Evolutionary conservation across 352 stramenopile genomes (phyloP), one percentile per base, ranked within the genome.

Genomic region (Globisporangium alternatum): DNA sequence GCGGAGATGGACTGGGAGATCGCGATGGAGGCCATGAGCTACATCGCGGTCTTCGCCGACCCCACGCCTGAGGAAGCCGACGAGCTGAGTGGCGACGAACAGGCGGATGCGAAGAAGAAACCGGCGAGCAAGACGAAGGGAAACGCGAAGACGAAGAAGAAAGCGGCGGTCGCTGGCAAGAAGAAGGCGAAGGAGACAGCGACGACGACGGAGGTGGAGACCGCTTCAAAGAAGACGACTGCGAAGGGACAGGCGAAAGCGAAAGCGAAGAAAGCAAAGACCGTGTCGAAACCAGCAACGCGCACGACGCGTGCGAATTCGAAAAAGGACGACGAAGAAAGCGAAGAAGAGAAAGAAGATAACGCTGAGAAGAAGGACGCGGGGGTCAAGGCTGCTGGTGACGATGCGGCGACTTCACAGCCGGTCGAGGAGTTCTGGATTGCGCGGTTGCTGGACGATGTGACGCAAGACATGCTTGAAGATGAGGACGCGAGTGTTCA

Each of bases 401-500:
- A 52, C 25, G 43, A 45, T 21, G 37, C 30, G 12, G 5, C 37
- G 39, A 48, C 54, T 17, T 10, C 31, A 1, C 33, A 60, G 21
- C 22, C 54, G 7, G 25, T 15, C 10, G 75, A 88, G 41, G 63
- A 72, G 62, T 93, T 90, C 52, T 93, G 80, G 79, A 62, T 93
- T 39, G 85, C 81, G 0, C 71, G 90, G 68, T 68, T 93, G 63
- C 77, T 77, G 47, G 85, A 91, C 68, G 85, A 93, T 64, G 81
- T 91, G 59, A 91, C 82, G 25, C 76, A 86, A 57, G 73, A 84
- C 56, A 93, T 93, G 85, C 60, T 91, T 15, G 69, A 74, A 6
- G 60, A 69, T 21, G 78, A 74, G 15, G 69, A 86, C 51, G 75
- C 69, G 0, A 59, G 58, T 21, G 83, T 93, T 39, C 82, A 74